Base-by-base conservation (phyloP, 2,329 filamentous ascomycete genomes). In the Aspergillus latus region DNA sequence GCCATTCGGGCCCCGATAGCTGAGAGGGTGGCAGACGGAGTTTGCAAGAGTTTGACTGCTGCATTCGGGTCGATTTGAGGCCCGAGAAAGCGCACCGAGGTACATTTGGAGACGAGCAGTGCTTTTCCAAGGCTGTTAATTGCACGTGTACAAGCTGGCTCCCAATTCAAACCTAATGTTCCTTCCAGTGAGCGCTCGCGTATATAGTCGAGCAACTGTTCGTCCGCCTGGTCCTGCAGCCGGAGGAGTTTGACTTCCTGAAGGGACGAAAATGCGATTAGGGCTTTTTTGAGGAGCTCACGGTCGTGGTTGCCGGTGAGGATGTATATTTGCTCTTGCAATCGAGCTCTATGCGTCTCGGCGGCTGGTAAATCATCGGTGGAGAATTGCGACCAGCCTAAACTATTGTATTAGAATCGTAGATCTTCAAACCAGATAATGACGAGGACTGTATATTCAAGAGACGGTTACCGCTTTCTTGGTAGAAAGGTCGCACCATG, bases 201-300 rank as follows among this genome's bases (percentile, higher is more conserved):
- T 44, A 86, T 75, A 60, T 81, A 82, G 13, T 77, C 73, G 45
- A 83, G 73, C 11, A 86, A 74, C 21, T 77, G 71, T 46, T 78
- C 78, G 64, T 88, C 85, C 57, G 83, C 77, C 57, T 80, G 74
- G 58, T 88, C 84, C 60, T 84, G 81, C 10, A 88, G 73, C 5
- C 83, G 81, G 28, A 88, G 78, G 11, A 89, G 79, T 59, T 88
- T 84, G 49, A 88, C 79, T 65, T 88, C 82, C 64, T 87, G 83
- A 9, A 89, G 76, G 29, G 79, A 78, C 1, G 78, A 80, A 64
- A 88, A 88, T 1, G 81, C 80, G 34, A 74, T 72, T 59, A 86
- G 78, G 15, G 83, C 84, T 56, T 78, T 77, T 57, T 77, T 80
- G 34, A 87, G 71, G 15, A 83, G 75, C 11, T 70, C 67, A 39